Base-by-base conservation (phyloP, 306 rosid genomes). In the Cyamopsis tetragonoloba region DNA sequence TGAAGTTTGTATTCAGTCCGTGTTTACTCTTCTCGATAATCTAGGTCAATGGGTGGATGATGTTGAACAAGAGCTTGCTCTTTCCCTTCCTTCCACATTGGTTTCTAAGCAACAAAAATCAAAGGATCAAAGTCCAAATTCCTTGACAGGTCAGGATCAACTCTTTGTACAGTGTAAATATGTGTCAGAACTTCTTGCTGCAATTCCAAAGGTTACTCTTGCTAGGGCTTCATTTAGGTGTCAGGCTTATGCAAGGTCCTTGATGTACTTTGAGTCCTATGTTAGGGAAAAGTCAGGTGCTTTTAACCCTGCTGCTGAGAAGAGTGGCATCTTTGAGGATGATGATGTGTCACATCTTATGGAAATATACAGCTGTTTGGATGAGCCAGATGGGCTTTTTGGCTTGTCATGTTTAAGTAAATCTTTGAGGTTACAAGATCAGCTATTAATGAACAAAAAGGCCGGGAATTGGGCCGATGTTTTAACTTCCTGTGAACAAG, bases 1-100 rank as follows among this genome's bases (percentile, higher is more conserved):
- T 83, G 95, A 93, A 81, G 97, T 93, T 75, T 93, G 98, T 78
- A 85, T 93, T 66, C 98, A 88, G 76, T 87, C 98, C 5, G 96
- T 93, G 72, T 93, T 93, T 81, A 89, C 93, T 73, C 98, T 93
- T 74, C 97, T 93, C 77, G 97, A 93, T 83, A 93, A 89, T 82
- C 96, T 93, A 57, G 97, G 98, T 63, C 96, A 93, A 76, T 93
- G 97, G 98, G 87, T 77, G 78, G 97, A 93, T 79, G 97, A 89
- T 68, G 84, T 84, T 78, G 86, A 83, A 73, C 98, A 88, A 76
- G 96, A 83, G 68, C 82, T 89, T 69, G 91, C 96, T 39, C 91
- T 91, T 78, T 88, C 88, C 66, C 83, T 61, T 43, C 76, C 81
- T 49, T 89, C 78, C 14, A 61, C 87, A 56, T 43, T 58, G 39